A percentile compares a stretch with the other conserved stretches of the same genome.
Evolutionary conservation across 441 rosid species (phyloP).

Genomic region (Metrosideros polymorpha): DNA sequence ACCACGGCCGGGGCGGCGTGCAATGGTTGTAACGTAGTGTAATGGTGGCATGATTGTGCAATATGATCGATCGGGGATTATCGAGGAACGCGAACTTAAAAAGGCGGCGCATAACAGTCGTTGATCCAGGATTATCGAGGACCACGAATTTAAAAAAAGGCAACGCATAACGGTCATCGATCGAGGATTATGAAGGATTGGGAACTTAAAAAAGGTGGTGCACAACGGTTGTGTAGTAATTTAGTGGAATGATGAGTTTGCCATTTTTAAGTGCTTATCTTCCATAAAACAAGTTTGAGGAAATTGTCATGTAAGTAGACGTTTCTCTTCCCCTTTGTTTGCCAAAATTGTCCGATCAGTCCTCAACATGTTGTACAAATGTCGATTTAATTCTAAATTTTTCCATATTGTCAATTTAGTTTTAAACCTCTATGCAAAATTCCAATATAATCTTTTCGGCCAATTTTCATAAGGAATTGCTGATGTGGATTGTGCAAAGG

Average conservation of each 20-base stretch:
- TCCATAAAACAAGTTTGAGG: neutral
- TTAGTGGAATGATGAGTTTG: neutral
- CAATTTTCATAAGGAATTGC: accelerated
- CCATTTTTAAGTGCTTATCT: neutral
- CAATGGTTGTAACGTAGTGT: neutral
- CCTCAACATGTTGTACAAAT: neutral
- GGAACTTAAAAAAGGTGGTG: neutral
- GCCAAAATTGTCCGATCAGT: neutral
- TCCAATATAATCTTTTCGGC: neutral
- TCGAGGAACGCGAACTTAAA: neutral
- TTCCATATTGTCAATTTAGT: neutral
- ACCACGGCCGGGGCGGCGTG: accelerated
- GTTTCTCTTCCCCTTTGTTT: neutral
- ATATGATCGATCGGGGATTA: neutral
- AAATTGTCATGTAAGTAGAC: neutral
- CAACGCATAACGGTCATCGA: neutral
- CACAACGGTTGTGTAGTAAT: neutral
- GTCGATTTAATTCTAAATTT: accelerated
- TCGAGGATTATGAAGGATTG: neutral
- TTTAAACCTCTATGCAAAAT: neutral
- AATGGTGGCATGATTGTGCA: neutral
- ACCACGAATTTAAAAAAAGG: neutral
- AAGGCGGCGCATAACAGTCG: neutral
- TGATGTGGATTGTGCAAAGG: accelerated
- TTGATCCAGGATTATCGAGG: neutral